Evolutionary conservation across 331 rosid genomes (phyloP).

Genomic region (Rosa hybrid): DNA sequence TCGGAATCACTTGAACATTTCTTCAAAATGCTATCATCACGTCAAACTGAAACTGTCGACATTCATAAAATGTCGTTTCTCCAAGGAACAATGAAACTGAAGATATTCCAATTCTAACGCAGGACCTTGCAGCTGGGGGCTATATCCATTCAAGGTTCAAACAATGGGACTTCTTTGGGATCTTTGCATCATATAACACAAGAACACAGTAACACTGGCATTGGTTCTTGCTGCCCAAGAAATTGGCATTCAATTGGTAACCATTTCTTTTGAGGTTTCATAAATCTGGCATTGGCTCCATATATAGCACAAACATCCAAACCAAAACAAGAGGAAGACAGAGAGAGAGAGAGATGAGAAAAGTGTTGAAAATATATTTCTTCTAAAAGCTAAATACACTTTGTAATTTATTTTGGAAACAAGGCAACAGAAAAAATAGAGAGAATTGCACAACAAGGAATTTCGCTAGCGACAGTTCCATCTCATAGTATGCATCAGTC

Average conservation of each 20-base stretch:
- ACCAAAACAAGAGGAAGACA: not conserved
- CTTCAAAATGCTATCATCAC: not conserved
- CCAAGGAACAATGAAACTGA: not conserved
- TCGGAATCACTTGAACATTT: not conserved
- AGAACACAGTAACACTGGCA: not conserved
- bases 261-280: not conserved
- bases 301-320: not conserved
- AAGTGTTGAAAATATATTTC: slow-evolving; percentile 18
- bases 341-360: slow-evolving; percentile 25
- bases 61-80: not conserved
- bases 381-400: slow-evolving; percentile 18
- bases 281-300: not conserved
- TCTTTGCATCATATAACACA: not conserved
- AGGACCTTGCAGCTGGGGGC: not conserved
- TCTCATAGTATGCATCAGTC: not conserved
- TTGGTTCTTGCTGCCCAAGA: not conserved
- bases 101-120: not conserved
- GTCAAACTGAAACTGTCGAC: not conserved
- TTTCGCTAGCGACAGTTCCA: slow-evolving; percentile 3
- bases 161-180: not conserved
- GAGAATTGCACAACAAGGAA: slow-evolving; percentile 10
- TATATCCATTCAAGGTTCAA: not conserved
- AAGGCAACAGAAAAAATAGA: not conserved
- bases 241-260: not conserved
- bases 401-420: slow-evolving; percentile 7